A percentile compares a stretch with the other conserved stretches of the same genome.
These are phyloP conservation scores for Collariella sp. DNA, from an alignment of 495 filamentous ascomycete genomes.

Conservation along the genomic window DNA sequence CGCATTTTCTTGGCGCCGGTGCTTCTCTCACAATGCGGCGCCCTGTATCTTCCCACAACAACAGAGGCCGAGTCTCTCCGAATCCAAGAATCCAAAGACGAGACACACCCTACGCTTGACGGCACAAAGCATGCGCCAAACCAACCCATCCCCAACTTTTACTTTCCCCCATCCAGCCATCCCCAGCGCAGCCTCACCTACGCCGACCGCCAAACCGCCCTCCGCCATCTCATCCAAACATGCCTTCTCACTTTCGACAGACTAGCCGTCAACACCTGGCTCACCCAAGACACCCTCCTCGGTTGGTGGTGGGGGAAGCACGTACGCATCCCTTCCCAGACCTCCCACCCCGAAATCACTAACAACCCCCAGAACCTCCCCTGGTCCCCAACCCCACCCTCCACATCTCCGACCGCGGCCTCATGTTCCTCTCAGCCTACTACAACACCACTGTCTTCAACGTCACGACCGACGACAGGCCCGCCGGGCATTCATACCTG, in stretches of 20 bases:
- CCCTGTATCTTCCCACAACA: no score
- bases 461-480: slow-evolving; percentile 40
- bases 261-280: slow-evolving; percentile 26
- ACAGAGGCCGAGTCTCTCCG: no score
- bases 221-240: slow-evolving; percentile 52
- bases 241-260: slow-evolving; percentile 57
- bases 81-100: no score
- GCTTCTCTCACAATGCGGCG: no score
- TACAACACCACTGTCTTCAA: slow-evolving; percentile 56
- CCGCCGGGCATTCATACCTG: slow-evolving; percentile 48
- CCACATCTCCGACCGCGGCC: slow-evolving; percentile 56
- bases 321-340: background rate
- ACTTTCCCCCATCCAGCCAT: slow-evolving; percentile 31
- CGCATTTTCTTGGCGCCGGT: no score
- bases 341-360: background rate
- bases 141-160: background rate
- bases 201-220: slow-evolving; percentile 35
- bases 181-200: slow-evolving; percentile 38
- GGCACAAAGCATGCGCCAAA: background rate
- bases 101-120: no score
- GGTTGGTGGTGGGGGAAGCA: slow-evolving; percentile 31
- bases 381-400: slow-evolving; percentile 68
- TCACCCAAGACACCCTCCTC: slow-evolving; percentile 23
- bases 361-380: slow-evolving; percentile 44
- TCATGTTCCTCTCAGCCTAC: slow-evolving; percentile 54